Percentiles rank a stretch among this genome's conserved stretches.
These are phyloP conservation scores for Barbarea vulgaris DNA, from an alignment of 345 rosid genomes.

Conservation along the genomic window DNA sequence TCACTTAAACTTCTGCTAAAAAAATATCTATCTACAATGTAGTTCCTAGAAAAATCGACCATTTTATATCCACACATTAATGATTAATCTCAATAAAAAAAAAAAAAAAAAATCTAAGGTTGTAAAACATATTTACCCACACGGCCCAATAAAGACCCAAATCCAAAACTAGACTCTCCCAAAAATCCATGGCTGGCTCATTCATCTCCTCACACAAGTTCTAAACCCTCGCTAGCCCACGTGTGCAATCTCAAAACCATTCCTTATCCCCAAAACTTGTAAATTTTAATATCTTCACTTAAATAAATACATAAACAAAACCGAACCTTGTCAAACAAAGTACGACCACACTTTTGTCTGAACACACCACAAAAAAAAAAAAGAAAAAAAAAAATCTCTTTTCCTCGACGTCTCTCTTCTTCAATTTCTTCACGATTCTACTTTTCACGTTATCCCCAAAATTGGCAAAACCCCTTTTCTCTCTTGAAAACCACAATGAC, in stretches of 20 bases:
- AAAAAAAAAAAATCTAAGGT: neutral
- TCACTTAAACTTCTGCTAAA: too few species aligned
- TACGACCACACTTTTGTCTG: conserved; percentile 27
- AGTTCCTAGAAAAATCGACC: neutral
- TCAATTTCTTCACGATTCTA: conserved; percentile 35
- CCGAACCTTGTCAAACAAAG: conserved; percentile 22
- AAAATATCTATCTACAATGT: too few species aligned
- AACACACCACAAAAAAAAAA: too few species aligned
- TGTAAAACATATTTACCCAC: neutral
- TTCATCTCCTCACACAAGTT: conserved; percentile 37
- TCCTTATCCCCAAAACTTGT: conserved; percentile 21
- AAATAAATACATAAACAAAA: conserved; percentile 31
- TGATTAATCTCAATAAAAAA: neutral
- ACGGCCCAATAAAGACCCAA: conserved; percentile 24
- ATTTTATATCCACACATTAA: neutral
- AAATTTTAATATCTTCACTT: neutral
- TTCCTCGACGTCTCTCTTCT: conserved; percentile 34
- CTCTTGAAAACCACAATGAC: conserved; percentile 45
- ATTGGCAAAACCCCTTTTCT: conserved; percentile 1
- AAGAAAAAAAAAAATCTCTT: neutral
- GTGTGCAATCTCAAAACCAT: conserved; percentile 31
- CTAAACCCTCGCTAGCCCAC: conserved; percentile 29
- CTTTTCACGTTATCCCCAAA: conserved; percentile 23
- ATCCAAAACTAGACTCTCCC: conserved; percentile 7
- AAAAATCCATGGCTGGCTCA: conserved; percentile 6